Evolutionary conservation across 768 basidiomycete genomes (phyloP), one percentile per base, ranked within the genome.

Genomic region (Pholiota conissans): DNA sequence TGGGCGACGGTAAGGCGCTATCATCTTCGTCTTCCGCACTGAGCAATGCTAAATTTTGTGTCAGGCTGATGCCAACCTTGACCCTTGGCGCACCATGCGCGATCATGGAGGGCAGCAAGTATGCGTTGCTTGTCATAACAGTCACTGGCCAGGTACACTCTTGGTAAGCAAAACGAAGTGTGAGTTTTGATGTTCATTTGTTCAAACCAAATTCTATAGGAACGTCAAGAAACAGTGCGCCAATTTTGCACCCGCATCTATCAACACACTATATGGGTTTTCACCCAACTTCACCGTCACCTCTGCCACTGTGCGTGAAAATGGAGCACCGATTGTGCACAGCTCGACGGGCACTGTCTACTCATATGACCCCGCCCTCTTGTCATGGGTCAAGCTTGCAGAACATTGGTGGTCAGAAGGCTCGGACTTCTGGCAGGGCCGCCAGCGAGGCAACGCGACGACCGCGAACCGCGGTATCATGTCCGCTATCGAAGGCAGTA

Each of bases 381-480:
- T 72, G 27, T 68, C 84, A 4, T 98, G 93, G 87, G 78, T 85
- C 50, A 87, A 87, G 63, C 73, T 98, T 37, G 85, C 84, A 40
- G 90, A 92, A 49, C 74, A 82, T 1, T 96, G 94, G 92, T 95
- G 90, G 87, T 76, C 87, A 0, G 83, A 89, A 62, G 89, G 90
- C 37, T 93, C 90, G 0, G 89, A 91, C 59, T 83, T 81, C 20
- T 95, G 93, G 92, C 89, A 90, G 65, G 83, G 85, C 29, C 81
- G 90, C 5, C 83, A 84, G 58, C 80, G 86, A 28, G 73, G 71
- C 29, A 75, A 69, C 61, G 79, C 63, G 39, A 73, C 74, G 18
- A 68, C 68, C 13, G 69, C 70, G 7, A 76, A 71, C 42, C 81
- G 83, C 46, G 84, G 86, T 3, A 74, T 87, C 46, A 72, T 90